Percentiles rank a stretch among this genome's conserved stretches.
These are phyloP conservation scores for Apiotrichum mycotoxinovorans DNA, from an alignment of 1,284 basidiomycete species.

Conservation along the genomic window DNA sequence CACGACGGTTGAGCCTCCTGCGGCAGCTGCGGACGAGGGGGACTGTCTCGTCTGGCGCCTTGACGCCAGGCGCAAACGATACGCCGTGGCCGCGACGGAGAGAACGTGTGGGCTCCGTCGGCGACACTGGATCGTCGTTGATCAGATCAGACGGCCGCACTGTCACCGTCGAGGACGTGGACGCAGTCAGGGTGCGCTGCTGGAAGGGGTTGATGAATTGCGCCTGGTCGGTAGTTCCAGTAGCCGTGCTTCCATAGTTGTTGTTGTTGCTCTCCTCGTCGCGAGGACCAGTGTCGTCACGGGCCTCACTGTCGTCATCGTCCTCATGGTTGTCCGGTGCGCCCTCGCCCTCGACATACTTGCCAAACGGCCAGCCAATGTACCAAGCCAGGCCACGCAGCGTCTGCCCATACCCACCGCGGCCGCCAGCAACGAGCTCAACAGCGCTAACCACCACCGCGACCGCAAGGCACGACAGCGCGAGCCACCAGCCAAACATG, in stretches of 20 bases:
- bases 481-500: conserved; percentile 88
- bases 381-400: conserved; percentile 93
- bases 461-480: conserved; percentile 65
- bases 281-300: not conserved
- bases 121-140: conserved; percentile 4
- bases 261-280: conserved; percentile 10
- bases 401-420: conserved; percentile 78
- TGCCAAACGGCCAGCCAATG: conserved; percentile 96
- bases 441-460: conserved; percentile 66
- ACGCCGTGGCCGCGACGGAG: conserved; percentile 27
- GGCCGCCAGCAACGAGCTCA: conserved; percentile 59
- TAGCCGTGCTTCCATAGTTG: not conserved
- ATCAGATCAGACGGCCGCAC: conserved; percentile 10
- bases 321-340: conserved; percentile 32
- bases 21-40: conserved; percentile 1
- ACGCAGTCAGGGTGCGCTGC: conserved; percentile 5
- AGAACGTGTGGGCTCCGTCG: conserved; percentile 1
- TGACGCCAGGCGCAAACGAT: conserved; percentile 34
- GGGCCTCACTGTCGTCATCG: not conserved
- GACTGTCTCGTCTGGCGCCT: conserved; percentile 5
- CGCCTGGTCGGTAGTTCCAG: not conserved
- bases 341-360: conserved; percentile 89
- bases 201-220: conserved; percentile 1
- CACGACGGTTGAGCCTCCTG: conserved; percentile 37
- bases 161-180: conserved; percentile 23